Conservation (phyloP, 805 yeast genomes). For the Schwanniomyces yamadae region DNA sequence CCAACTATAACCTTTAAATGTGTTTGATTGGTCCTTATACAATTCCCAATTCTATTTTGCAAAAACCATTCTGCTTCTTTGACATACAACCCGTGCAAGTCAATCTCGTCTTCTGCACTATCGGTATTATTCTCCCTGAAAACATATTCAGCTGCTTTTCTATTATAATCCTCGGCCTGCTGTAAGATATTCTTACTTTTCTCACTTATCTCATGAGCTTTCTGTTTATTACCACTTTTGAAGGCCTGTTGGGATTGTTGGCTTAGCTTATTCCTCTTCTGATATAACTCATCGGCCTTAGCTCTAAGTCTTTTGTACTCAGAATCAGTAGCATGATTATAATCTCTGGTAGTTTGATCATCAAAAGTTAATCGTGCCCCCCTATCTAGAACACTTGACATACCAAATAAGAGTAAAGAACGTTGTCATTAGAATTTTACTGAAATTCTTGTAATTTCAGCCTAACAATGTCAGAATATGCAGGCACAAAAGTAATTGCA, state of each 20-base stretch:
- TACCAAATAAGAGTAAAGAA: too few relatives aligned
- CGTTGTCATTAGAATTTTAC: too few relatives aligned
- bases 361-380: constrained; percentile 24
- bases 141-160: constrained; percentile 85
- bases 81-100: constrained; percentile 87
- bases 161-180: constrained; percentile 68
- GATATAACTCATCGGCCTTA: constrained; percentile 66
- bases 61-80: constrained; percentile 82
- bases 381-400: constrained; percentile 18
- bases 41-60: constrained; percentile 69
- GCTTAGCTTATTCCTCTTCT: constrained; percentile 53
- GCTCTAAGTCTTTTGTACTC: constrained; percentile 63
- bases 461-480: too few relatives aligned
- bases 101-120: constrained; percentile 82
- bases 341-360: constrained; percentile 44
- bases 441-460: too few relatives aligned
- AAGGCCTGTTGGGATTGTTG: constrained; percentile 76
- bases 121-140: constrained; percentile 87
- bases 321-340: constrained; percentile 69
- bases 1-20: constrained; percentile 85
- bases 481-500: too few relatives aligned
- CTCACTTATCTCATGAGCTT: constrained; percentile 72
- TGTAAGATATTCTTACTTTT: constrained; percentile 58
- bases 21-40: constrained; percentile 55
- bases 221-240: constrained; percentile 65